Base-by-base conservation (phyloP, 75 land plant genomes). In the Pinus albicaulis region DNA sequence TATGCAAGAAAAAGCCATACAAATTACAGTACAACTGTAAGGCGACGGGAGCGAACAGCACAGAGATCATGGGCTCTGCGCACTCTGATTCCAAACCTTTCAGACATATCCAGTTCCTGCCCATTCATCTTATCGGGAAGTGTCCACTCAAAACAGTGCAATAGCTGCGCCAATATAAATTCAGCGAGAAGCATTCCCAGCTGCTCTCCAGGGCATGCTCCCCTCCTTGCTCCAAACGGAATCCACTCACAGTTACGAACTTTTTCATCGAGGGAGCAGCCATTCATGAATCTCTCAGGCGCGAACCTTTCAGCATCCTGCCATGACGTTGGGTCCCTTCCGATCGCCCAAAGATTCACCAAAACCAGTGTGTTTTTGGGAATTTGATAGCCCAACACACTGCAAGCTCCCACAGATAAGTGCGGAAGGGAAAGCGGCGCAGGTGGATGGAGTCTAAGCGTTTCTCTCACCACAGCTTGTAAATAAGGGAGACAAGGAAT, bases 351-450 rank as follows among this genome's bases (percentile, higher is more conserved):
- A 11, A 38, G 36, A 34, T 75, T 75, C 16, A 75, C 74, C 13
- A 75, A 36, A 41, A 75, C 31, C 36, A 56, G 72, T 61, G 79
- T 80, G 74, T 77, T 75, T 8, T 76, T 83, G 8, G 86, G 86
- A 26, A 84, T 81, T 57, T 84, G 76, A 57, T 84, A 82, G 15
- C 76, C 81, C 12, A 56, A 76, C 7, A 84, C 69, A 41, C 76
- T 84, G 15, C 75, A 78, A 1, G 57, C 44, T 19, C 78, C 36
- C 66, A 84, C 56, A 56, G 81, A 80, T 73, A 70, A 64, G 76
- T 84, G 86, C 2, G 86, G 86, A 31, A 84, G 75, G 23, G 81
- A 76, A 7, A 84, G 59, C 7, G 86, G 86, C 56, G 81, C 74
- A 20, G 79, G 79, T 73, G 81, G 77, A 73, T 84, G 82, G 44